Base-by-base conservation (phyloP, 805 yeast genomes). In the Diddensiella caesifluorescens region DNA sequence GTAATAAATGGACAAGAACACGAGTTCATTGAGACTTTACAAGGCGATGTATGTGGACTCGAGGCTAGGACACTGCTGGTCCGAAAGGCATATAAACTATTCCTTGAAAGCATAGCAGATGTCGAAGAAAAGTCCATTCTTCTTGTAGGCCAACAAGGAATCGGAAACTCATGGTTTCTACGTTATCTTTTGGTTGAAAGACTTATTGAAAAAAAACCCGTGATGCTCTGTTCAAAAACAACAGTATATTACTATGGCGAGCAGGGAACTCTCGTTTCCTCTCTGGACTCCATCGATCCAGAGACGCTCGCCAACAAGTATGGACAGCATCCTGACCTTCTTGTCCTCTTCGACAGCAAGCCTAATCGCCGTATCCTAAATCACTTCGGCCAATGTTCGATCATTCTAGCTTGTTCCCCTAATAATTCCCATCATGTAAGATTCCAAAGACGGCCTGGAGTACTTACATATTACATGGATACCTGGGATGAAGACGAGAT, bases 111-210 rank as follows among this genome's bases (percentile, higher is more conserved):
- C n/a, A n/a, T n/a, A n/a, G n/a, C n/a, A n/a, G n/a, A n/a, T n/a
- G n/a, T n/a, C n/a, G n/a, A n/a, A n/a, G n/a, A n/a, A n/a, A n/a
- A n/a, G n/a, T n/a, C n/a, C 15, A n/a, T 29, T 29, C 19, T 29
- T 29, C 6, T 29, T n/a, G 12, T 7, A 7, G 32, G 32, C 7
- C 32, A 29, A 19, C 32, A 13, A 29, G 32, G 32, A 7, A 29
- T 29, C 15, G 32, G 32, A 29, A 29, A 29, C 7, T 29, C 32
- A 13, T 13, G 12, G 32, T 29, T 29, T 29, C 16, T 29, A 7
- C 12, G 12, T 9, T 29, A 29, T 13, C 7, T 29, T 13, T 7
- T 13, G 6, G 15, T 29, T 6, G 32, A 29, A 19, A 9, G 32
- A 13, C 16, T 29, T 7, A 29, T 13, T 7, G 19, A 13, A 13